A percentile compares a stretch with the other conserved stretches of the same genome.
These are phyloP conservation scores for Nowakowskiella sp. DNA, from an alignment of 192 early-diverging fungal species.

Conservation along the genomic window DNA sequence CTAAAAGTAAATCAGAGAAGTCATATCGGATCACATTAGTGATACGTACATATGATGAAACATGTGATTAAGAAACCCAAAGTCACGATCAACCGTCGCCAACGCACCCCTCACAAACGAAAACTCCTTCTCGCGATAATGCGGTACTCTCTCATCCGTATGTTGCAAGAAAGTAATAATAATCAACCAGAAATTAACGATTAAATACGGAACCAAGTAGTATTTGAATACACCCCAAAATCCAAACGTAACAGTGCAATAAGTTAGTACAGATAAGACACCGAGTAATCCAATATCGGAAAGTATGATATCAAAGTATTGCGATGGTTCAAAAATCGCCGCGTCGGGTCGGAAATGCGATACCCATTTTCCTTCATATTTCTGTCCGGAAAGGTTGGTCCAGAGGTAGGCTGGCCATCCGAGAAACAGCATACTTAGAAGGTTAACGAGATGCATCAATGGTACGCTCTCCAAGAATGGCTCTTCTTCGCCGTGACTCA, in stretches of 20 bases:
- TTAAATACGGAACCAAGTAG: conserved; percentile 70
- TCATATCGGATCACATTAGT: no score
- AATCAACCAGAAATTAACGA: conserved; percentile 70
- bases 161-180: conserved; percentile 78
- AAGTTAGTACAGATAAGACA: conserved; percentile 34
- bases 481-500: no score
- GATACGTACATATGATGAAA: conserved; percentile 19
- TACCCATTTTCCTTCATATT: conserved; percentile 49
- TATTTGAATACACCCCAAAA: conserved; percentile 51
- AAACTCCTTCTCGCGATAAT: conserved; percentile 62
- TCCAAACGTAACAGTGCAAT: conserved; percentile 39
- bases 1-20: conserved; percentile 71
- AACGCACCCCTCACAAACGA: conserved; percentile 81
- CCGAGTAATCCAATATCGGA: conserved; percentile 60
- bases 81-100: conserved; percentile 23
- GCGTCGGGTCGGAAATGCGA: conserved; percentile 71
- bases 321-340: conserved; percentile 60
- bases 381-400: conserved; percentile 64
- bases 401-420: conserved; percentile 76
- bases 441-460: conserved; percentile 42
- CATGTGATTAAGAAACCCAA: conserved; percentile 21
- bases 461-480: conserved; percentile 70
- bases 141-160: conserved; percentile 66
- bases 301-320: conserved; percentile 52
- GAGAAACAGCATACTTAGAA: conserved; percentile 56